These are phyloP conservation scores for Suillus occidentalis DNA, from an alignment of 768 basidiomycete species.

Conservation along the genomic window DNA sequence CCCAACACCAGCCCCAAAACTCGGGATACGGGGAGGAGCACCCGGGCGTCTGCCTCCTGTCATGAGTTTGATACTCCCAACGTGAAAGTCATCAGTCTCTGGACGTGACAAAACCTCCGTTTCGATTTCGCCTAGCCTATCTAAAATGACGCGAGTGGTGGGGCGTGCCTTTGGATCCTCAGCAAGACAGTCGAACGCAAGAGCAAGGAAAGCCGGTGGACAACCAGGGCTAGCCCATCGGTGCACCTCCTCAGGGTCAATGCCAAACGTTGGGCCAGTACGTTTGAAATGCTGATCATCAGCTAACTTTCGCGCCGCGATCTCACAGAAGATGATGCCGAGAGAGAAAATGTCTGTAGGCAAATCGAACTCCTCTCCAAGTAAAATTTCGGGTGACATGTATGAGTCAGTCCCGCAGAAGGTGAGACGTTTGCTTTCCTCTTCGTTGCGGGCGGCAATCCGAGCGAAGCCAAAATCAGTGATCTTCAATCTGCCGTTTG, in stretches of 20 bases:
- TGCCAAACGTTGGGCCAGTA: constrained; percentile 71
- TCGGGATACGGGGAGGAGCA: constrained; percentile 75
- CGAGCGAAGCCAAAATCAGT: constrained; percentile 99
- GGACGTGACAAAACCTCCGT: constrained; percentile 73
- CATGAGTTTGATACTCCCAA: constrained; percentile 86
- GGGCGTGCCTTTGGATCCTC: constrained; percentile 70
- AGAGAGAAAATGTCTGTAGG: constrained; percentile 95
- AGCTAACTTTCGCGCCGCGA: constrained; percentile 80
- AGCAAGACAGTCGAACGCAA: constrained; percentile 77
- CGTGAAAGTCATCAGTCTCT: constrained; percentile 68
- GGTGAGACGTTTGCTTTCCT: constrained; percentile 82
- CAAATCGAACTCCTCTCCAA: constrained; percentile 89
- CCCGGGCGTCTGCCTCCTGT: constrained; percentile 60
- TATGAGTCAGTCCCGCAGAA: constrained; percentile 92
- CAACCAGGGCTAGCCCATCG: constrained; percentile 68
- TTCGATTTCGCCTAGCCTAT: constrained; percentile 78
- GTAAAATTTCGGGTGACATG: constrained; percentile 95
- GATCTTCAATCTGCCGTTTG: constrained; percentile 93
- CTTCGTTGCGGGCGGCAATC: constrained; percentile 89
- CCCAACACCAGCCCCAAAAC: constrained; percentile 75
- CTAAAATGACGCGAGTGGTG: constrained; percentile 75
- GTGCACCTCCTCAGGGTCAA: constrained; percentile 75
- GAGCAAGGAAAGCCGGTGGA: constrained; percentile 72
- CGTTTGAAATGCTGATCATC: constrained; percentile 81
- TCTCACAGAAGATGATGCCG: constrained; percentile 92